These are phyloP conservation scores for Trichosporon sp. DNA, from an alignment of 1,284 basidiomycete genomes.

Conservation along the genomic window DNA sequence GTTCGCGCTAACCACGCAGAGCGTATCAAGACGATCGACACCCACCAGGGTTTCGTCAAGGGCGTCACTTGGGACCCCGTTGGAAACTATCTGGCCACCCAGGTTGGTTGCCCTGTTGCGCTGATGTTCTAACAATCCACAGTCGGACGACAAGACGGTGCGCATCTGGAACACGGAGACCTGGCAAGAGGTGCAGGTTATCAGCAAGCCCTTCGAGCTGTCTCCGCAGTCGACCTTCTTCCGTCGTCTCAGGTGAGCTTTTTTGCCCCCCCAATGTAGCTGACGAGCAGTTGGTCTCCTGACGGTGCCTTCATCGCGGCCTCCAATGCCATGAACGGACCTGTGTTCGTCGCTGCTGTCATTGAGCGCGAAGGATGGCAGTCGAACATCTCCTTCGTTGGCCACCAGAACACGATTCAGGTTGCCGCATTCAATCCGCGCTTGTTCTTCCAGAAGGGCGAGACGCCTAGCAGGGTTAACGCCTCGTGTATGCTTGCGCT, in stretches of 20 bases:
- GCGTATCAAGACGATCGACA: conserved; percentile 72
- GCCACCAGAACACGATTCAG: conserved; percentile 96
- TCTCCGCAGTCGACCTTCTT: conserved; percentile 96
- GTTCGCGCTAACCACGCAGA: conserved; percentile 53
- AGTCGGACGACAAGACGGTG: conserved; percentile 92
- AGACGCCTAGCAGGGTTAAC: conserved; percentile 28
- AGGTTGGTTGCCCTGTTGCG: conserved; percentile 38
- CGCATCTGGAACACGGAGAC: conserved; percentile 94
- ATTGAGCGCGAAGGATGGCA: conserved; percentile 83
- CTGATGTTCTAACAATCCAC: conserved; percentile 26
- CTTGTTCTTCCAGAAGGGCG: conserved; percentile 70
- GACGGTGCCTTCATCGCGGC: conserved; percentile 97
- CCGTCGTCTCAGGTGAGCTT: conserved; percentile 70
- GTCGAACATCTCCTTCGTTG: conserved; percentile 86
- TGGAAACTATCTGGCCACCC: conserved; percentile 90
- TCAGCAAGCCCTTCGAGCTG: conserved; percentile 84
- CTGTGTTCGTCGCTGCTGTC: conserved; percentile 94
- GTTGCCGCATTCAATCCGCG: conserved; percentile 92
- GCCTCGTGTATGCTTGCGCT: conserved; percentile 66
- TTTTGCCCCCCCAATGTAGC: background rate
- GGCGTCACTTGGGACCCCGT: conserved; percentile 98
- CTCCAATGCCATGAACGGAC: conserved; percentile 95
- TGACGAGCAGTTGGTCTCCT: conserved; percentile 78
- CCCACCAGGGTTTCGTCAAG: conserved; percentile 95
- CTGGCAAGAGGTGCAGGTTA: conserved; percentile 78